A percentile compares a stretch with the other conserved stretches of the same genome.
These are phyloP conservation scores for Parasitella parasitica DNA, from an alignment of 371 early-diverging fungal species.

Conservation along the genomic window DNA sequence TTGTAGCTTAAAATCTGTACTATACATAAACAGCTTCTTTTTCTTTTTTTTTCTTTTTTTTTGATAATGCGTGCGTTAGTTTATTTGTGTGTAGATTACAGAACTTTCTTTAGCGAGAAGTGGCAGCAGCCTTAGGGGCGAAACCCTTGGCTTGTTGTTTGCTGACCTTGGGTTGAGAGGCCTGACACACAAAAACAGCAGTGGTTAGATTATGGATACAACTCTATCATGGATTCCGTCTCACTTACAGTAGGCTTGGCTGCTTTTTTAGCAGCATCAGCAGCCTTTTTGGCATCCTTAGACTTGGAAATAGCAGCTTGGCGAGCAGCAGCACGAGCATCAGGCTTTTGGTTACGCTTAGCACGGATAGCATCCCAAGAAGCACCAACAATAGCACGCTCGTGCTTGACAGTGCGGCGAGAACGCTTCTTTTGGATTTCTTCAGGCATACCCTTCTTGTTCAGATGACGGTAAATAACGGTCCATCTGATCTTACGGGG, in stretches of 20 bases:
- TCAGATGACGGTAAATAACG: constrained; percentile 93
- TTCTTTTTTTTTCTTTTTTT: no score
- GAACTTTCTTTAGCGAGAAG: constrained; percentile 73
- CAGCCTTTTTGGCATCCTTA: constrained; percentile 87
- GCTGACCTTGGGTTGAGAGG: constrained; percentile 67
- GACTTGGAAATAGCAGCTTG: constrained; percentile 81
- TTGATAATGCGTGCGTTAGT: not conserved
- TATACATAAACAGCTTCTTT: not conserved
- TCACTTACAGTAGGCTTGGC: constrained; percentile 25
- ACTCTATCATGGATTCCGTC: not conserved
- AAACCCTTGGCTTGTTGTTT: constrained; percentile 91
- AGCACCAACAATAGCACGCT: constrained; percentile 95
- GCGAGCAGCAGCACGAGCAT: constrained; percentile 91
- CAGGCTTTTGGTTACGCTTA: constrained; percentile 94
- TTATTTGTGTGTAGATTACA: constrained; percentile 2
- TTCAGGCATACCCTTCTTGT: constrained; percentile 98
- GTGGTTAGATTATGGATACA: not conserved
- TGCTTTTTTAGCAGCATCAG: constrained; percentile 79
- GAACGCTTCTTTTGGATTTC: constrained; percentile 96
- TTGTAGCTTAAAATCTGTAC: not conserved
- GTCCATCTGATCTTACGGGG: constrained; percentile 97
- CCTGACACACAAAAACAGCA: not conserved
- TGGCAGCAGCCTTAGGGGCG: constrained; percentile 82
- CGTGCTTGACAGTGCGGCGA: constrained; percentile 92
- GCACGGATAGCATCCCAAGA: constrained; percentile 94